These are phyloP conservation scores for Onygenales sp. DNA, from an alignment of 2,329 filamentous ascomycete species.

Conservation along the genomic window DNA sequence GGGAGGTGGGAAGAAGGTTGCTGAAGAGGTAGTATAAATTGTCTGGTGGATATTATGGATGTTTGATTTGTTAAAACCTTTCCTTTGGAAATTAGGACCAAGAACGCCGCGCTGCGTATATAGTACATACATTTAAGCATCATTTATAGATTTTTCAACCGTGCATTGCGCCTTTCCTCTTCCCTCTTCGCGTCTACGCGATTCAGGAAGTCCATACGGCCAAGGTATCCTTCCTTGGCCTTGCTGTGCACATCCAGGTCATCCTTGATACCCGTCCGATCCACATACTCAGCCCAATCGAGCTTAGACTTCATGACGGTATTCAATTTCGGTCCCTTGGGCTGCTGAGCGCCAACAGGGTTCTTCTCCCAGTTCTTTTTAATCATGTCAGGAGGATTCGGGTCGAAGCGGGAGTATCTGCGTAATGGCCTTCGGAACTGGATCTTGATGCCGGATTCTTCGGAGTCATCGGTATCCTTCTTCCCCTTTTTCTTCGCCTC, in stretches of 20 bases:
- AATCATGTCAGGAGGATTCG: constrained; percentile 33
- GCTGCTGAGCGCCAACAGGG: constrained; percentile 14
- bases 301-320: constrained; percentile 57
- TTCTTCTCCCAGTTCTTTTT: constrained; percentile 37
- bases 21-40: background rate
- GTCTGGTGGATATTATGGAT: background rate
- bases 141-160: constrained; percentile 28
- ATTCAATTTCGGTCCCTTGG: constrained; percentile 51
- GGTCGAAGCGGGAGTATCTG: constrained; percentile 37
- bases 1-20: background rate
- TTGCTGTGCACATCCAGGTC: constrained; percentile 53
- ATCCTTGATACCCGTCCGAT: constrained; percentile 50
- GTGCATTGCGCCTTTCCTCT: constrained; percentile 44
- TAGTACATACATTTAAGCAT: background rate
- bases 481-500: constrained; percentile 28
- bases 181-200: constrained; percentile 48
- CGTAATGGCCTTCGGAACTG: constrained; percentile 31
- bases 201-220: constrained; percentile 53
- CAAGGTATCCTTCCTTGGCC: constrained; percentile 52
- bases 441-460: constrained; percentile 11
- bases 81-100: background rate
- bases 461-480: constrained; percentile 11
- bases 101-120: background rate
- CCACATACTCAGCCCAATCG: constrained; percentile 57
- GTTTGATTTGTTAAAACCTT: background rate